Evolutionary conservation across 768 basidiomycete species (phyloP), one percentile per base, ranked within the genome.

Genomic region (Chiua virens): DNA sequence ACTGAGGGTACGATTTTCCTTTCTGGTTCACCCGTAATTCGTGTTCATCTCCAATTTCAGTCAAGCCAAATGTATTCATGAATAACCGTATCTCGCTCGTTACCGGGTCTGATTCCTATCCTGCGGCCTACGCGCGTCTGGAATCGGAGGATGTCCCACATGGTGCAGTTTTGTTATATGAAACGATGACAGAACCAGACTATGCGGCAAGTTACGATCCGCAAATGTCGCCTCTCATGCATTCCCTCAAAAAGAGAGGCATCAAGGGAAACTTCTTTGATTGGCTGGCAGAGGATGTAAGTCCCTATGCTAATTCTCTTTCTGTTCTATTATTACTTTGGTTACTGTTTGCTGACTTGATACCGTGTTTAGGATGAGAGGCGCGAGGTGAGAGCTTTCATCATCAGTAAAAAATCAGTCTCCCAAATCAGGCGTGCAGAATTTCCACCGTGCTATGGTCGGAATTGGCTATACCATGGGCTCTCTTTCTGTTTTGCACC

Each of bases 401-500:
- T 9, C 10, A 5, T n/a, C 6, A 0, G 8, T 40, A 28, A 22
- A 20, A 13, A 0, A 27, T 14, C 34, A 20, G 7, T n/a, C 2
- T 25, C 20, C 47, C 21, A 45, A 15, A 34, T 13, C 25, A 18
- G 21, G 34, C 7, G 6, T 8, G 42, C 18, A 67, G 63, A 57
- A 45, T 36, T 67, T 59, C 30, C 62, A 69, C 10, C 36, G 7
- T 7, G 52, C 62, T 2, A 67, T 69, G 65, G 54, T 46, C 25
- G 67, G 61, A 8, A 37, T 68, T n/a, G 52, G 43, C 30, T n/a
- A 8, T 22, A 57, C 63, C 27, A 65, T 58, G 63, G 63, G 66
- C 3, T 59, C 60, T 10, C 59, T 59, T 22, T 58, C 67, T 11
- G 42, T 66, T 6, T 27, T 65, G 18, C 59, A 50, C 9, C 58